phyloP scores from a whole-genome alignment of 73 alveolate genomes.

The Halteria grandinella region DNA sequence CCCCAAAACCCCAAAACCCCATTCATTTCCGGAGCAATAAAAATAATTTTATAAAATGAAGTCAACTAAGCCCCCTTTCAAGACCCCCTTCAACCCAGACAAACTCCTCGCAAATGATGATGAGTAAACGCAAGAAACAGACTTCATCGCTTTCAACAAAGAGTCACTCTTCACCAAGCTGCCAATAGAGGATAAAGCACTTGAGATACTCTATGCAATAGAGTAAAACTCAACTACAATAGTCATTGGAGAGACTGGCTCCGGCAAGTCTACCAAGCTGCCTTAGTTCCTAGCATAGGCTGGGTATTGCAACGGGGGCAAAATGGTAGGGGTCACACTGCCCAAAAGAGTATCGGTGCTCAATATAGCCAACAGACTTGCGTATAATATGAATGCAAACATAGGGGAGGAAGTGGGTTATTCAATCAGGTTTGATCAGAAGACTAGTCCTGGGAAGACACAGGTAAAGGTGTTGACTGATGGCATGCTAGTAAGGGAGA shows the following conservation, averaged over 20 bases:
- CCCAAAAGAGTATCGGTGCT: conserved; percentile 92
- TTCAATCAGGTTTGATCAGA: conserved; percentile 90
- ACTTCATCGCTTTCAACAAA: neutral
- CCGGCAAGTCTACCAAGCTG: conserved; percentile 94
- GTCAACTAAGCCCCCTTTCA: no score
- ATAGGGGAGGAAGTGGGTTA: conserved; percentile 93
- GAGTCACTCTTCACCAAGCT: conserved; percentile 24
- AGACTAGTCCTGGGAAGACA: conserved; percentile 76
- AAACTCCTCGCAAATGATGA: no score
- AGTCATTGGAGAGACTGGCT: conserved; percentile 94
- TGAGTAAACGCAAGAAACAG: neutral
- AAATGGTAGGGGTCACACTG: conserved; percentile 79
- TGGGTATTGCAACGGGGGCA: conserved; percentile 76
- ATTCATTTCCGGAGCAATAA: no score
- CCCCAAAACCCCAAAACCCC: no score
- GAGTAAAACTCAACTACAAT: conserved; percentile 74
- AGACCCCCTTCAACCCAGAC: no score
- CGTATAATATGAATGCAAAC: conserved; percentile 80
- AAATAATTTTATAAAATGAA: no score
- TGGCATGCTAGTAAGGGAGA: conserved; percentile 91
- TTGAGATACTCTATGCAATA: conserved; percentile 77
- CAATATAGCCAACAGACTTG: conserved; percentile 87
- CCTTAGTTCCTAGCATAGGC: conserved; percentile 90
- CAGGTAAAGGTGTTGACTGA: conserved; percentile 93
- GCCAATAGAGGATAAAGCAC: conserved; percentile 61